phyloP scores from a whole-genome alignment of 2,329 filamentous ascomycete genomes.

The Lecanosticta acicola region DNA sequence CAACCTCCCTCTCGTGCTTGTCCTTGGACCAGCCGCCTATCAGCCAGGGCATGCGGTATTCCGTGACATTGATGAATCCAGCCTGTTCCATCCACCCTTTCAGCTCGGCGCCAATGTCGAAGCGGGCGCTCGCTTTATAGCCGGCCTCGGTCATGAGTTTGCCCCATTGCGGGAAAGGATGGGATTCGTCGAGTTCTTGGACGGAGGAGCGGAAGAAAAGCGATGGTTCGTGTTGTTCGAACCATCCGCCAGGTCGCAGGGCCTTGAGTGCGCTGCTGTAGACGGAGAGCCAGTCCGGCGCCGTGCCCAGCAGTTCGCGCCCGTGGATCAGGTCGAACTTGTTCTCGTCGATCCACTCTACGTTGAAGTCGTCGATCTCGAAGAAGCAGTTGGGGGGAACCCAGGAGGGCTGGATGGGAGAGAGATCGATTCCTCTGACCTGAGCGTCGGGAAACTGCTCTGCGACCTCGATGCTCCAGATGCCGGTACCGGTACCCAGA shows the following conservation, averaged over 20 bases:
- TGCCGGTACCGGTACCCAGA: constrained; percentile 15
- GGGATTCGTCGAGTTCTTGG: constrained; percentile 11
- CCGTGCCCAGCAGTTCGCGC: constrained; percentile 21
- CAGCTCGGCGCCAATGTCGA: constrained; percentile 17
- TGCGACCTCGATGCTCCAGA: constrained; percentile 28
- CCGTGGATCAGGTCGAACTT: constrained; percentile 39
- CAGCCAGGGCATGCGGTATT: constrained; percentile 20
- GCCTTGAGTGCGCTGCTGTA: constrained; percentile 13
- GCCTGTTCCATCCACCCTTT: constrained; percentile 19
- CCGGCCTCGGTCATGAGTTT: constrained; percentile 18
- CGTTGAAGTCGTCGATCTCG: constrained; percentile 37
- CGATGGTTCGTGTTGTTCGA: constrained; percentile 15
- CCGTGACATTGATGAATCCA: constrained; percentile 24
- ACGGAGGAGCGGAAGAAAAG: constrained; percentile 19
- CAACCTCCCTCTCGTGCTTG: constrained; percentile 16
- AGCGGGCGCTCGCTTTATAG: constrained; percentile 11
- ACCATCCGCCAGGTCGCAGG: constrained; percentile 23
- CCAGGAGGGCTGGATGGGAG: constrained; percentile 32
- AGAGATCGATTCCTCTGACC: constrained; percentile 41
- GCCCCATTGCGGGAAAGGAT: constrained; percentile 17
- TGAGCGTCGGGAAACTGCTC: constrained; percentile 23
- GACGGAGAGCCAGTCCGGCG: constrained; percentile 18
- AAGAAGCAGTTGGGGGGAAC: constrained; percentile 36
- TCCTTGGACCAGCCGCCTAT: constrained; percentile 25
- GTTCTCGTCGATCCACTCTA: constrained; percentile 29